Evolutionary conservation across 176 grass and related monocot genomes (phyloP).

Genomic region (Elaeis guineensis): DNA sequence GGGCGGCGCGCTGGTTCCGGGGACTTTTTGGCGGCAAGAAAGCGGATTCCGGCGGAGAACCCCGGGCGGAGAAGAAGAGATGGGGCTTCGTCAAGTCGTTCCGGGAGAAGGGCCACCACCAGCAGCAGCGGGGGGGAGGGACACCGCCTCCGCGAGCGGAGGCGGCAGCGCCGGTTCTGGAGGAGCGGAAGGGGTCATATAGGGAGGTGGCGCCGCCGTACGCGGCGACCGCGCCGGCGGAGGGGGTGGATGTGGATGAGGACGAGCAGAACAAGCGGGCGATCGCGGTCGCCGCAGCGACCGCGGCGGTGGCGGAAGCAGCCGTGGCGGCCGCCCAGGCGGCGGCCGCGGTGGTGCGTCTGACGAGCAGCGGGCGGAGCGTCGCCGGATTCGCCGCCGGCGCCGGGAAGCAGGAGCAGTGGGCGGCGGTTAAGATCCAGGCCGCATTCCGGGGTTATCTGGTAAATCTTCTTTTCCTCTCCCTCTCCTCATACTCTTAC

Average conservation of each 20-base stretch:
- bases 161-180: no score
- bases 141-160: conserved; percentile 5
- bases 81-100: conserved; percentile 70
- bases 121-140: not conserved
- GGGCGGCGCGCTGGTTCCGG: conserved; percentile 64
- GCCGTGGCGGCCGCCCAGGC: conserved; percentile 82
- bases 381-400: conserved; percentile 5
- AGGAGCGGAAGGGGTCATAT: conserved; percentile 21
- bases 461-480: conserved; percentile 20
- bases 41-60: conserved; percentile 1
- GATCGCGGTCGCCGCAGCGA: conserved; percentile 78
- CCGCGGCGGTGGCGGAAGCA: conserved; percentile 74
- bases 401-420: conserved; percentile 30
- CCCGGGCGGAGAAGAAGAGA: conserved; percentile 32
- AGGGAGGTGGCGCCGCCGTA: conserved; percentile 1
- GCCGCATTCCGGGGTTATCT: conserved; percentile 54
- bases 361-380: conserved; percentile 57
- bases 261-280: conserved; percentile 86
- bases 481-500: not conserved
- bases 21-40: conserved; percentile 61
- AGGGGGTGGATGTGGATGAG: conserved; percentile 7
- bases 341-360: conserved; percentile 59
- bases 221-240: not conserved
- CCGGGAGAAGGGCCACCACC: conserved; percentile 31
- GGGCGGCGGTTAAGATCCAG: conserved; percentile 49